A percentile compares a stretch with the other conserved stretches of the same genome.
These are phyloP conservation scores for Papiliotrema terrestris DNA, from an alignment of 1,284 basidiomycete genomes.

Conservation along the genomic window DNA sequence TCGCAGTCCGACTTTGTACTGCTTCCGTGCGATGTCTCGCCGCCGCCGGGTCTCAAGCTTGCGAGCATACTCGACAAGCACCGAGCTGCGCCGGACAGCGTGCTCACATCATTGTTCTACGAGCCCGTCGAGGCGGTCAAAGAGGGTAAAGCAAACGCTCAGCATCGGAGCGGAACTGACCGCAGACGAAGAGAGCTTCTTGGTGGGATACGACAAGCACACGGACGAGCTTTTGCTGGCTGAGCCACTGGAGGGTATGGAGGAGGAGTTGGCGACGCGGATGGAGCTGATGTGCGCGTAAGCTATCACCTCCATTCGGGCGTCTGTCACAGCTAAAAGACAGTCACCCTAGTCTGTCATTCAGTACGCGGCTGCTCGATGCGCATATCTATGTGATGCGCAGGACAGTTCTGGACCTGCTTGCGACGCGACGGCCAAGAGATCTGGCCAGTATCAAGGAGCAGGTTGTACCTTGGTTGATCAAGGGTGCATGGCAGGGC, in stretches of 20 bases:
- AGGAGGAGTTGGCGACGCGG: slow-evolving; percentile 66
- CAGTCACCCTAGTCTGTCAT: slow-evolving; percentile 69
- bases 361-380: slow-evolving; percentile 71
- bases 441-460: slow-evolving; percentile 75
- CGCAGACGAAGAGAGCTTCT: slow-evolving; percentile 43
- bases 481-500: slow-evolving; percentile 68
- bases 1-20: slow-evolving; percentile 74
- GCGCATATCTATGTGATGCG: slow-evolving; percentile 87
- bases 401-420: slow-evolving; percentile 65
- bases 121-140: slow-evolving; percentile 53
- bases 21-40: slow-evolving; percentile 86
- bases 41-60: slow-evolving; percentile 68
- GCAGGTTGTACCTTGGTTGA: slow-evolving; percentile 84
- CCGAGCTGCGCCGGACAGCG: slow-evolving; percentile 65
- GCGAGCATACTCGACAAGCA: slow-evolving; percentile 74
- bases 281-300: slow-evolving; percentile 63
- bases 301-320: slow-evolving; percentile 46
- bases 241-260: slow-evolving; percentile 61
- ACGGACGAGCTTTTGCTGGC: slow-evolving; percentile 67
- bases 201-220: slow-evolving; percentile 40
- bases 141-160: slow-evolving; percentile 46
- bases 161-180: too few relatives aligned
- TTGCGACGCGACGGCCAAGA: slow-evolving; percentile 59
- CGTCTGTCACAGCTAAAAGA: not conserved
- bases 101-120: slow-evolving; percentile 77